Percentiles rank a stretch among this genome's conserved stretches.
These are phyloP conservation scores for Fusarium pilosicola DNA, from an alignment of 2,329 filamentous ascomycete species.

Conservation along the genomic window DNA sequence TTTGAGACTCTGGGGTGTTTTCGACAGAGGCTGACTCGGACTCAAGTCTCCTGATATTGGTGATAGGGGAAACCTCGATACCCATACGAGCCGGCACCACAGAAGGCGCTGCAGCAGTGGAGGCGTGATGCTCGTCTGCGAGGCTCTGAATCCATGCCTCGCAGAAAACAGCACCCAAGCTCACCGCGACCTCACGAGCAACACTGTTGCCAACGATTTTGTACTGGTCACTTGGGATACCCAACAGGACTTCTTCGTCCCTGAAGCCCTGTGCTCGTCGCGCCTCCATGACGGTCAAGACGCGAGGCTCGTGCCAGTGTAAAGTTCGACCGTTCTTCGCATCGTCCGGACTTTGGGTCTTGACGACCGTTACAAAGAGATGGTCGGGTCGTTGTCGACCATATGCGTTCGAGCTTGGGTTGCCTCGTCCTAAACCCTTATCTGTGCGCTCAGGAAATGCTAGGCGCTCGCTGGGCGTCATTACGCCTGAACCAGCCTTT, in stretches of 20 bases:
- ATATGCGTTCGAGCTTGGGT: conserved; percentile 57
- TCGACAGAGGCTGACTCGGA: conserved; percentile 9
- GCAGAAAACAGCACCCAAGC: conserved; percentile 71
- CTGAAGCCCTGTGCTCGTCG: conserved; percentile 75
- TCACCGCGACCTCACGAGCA: conserved; percentile 72
- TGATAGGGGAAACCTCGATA: conserved; percentile 17
- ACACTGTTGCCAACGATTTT: conserved; percentile 82
- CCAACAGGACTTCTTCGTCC: conserved; percentile 76
- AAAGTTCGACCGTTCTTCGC: conserved; percentile 63
- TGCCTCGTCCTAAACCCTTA: conserved; percentile 50
- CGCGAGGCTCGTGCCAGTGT: conserved; percentile 74
- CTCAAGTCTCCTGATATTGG: conserved; percentile 8
- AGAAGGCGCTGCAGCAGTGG: background rate
- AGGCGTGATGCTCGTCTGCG: conserved; percentile 18
- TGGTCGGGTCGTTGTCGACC: conserved; percentile 61
- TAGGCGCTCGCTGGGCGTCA: conserved; percentile 52
- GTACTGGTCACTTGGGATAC: conserved; percentile 64
- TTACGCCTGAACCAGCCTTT: conserved; percentile 44
- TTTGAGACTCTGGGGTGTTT: background rate
- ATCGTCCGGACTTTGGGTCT: conserved; percentile 61
- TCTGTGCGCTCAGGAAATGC: conserved; percentile 51
- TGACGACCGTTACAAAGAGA: conserved; percentile 73
- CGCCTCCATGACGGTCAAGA: conserved; percentile 72
- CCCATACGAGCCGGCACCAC: background rate
- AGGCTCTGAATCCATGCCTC: conserved; percentile 58